Evolutionary conservation across 768 basidiomycete species (phyloP).

Genomic region (Bullera alba): DNA sequence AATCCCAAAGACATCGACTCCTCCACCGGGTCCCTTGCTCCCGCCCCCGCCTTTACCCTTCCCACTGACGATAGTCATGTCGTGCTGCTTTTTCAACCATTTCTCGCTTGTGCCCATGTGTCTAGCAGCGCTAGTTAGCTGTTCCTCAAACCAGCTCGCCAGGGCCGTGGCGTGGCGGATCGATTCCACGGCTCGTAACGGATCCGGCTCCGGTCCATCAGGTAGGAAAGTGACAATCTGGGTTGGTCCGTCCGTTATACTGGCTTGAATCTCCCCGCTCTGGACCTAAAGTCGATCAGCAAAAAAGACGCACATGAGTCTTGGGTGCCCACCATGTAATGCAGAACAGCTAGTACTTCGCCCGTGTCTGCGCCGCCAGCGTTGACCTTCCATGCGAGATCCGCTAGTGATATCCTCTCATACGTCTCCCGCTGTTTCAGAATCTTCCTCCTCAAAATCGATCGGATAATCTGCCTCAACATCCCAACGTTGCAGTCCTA

Average conservation of each 20-base stretch:
- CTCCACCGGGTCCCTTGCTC: neutral
- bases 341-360: slow-evolving; percentile 6
- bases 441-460: slow-evolving; percentile 21
- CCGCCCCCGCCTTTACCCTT: neutral
- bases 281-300: neutral
- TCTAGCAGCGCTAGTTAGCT: slow-evolving; percentile 11
- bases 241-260: slow-evolving; percentile 2
- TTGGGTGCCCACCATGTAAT: slow-evolving; percentile 17
- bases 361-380: slow-evolving; percentile 6
- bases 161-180: slow-evolving; percentile 8
- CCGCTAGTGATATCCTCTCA: slow-evolving; percentile 19
- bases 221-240: slow-evolving; percentile 28
- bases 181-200: neutral
- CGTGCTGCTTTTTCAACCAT: slow-evolving; percentile 15
- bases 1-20: too few species aligned
- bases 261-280: slow-evolving; percentile 7
- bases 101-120: slow-evolving; percentile 16
- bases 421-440: slow-evolving; percentile 21
- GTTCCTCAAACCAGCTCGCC: slow-evolving; percentile 11
- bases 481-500: slow-evolving; percentile 36
- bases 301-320: neutral
- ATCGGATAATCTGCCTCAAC: slow-evolving; percentile 23
- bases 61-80: neutral
- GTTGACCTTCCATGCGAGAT: slow-evolving; percentile 17
- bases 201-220: slow-evolving; percentile 1